phyloP scores from a whole-genome alignment of 345 rosid genomes.

The Durio zibethinus region DNA sequence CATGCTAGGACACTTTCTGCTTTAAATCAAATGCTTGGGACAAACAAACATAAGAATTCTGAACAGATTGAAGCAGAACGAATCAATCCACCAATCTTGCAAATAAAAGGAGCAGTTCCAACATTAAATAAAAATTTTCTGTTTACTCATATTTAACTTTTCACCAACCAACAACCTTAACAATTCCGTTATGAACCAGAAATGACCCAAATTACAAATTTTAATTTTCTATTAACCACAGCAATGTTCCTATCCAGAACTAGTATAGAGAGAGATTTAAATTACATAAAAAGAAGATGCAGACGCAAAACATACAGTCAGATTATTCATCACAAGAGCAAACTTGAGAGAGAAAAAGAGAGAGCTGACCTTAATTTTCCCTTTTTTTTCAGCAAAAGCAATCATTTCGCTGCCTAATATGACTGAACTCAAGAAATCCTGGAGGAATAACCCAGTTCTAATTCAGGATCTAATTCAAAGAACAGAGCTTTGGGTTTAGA shows the following conservation, averaged over 20 bases:
- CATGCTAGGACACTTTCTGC: background rate
- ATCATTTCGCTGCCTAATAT: background rate
- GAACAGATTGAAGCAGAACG: background rate
- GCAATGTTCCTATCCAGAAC: background rate
- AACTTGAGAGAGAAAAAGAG: background rate
- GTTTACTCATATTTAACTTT: background rate
- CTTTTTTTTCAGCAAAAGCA: background rate
- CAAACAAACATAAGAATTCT: background rate
- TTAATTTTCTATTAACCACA: background rate
- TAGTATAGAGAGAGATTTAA: background rate
- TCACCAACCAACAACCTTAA: background rate
- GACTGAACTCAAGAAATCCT: background rate
- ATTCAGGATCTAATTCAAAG: background rate
- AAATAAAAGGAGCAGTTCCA: background rate
- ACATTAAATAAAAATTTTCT: background rate
- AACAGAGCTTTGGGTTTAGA: background rate
- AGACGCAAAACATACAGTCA: background rate
- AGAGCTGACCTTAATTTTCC: background rate
- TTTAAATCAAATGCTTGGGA: background rate
- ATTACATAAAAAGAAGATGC: constrained; percentile 4
- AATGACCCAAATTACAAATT: background rate
- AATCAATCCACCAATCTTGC: background rate
- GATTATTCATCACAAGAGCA: background rate
- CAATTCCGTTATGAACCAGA: constrained; percentile 2
- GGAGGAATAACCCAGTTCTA: background rate